Evolutionary conservation across 1,284 basidiomycete species (phyloP), one percentile per base, ranked within the genome.

Genomic region (Ustilago sp.): DNA sequence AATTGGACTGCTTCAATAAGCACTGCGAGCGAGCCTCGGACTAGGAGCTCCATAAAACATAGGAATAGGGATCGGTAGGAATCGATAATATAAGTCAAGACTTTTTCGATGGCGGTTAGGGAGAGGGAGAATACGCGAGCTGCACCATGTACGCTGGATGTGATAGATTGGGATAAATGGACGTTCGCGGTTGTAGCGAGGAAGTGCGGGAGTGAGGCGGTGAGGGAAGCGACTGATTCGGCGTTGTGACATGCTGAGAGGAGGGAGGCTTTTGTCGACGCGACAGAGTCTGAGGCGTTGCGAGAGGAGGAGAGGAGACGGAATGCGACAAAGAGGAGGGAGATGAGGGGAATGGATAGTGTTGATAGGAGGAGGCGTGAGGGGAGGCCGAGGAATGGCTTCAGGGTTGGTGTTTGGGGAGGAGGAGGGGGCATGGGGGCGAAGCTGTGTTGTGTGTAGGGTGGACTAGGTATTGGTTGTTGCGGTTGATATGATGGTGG

Each of bases 21-120:
- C 57, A 98, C 87, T 32, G 91, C 89, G 41, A 99, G 88, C 2
- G 90, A 91, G 15, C 94, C 94, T 28, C 91, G 90, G 2, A 99
- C 91, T 13, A 94, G 90, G 53, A 98, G 89, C 87, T 98, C 94
- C 75, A 98, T 88, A 75, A 96, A 94, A 87, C 95, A 98, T 57
- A 98, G 89, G 79, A 97, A 91, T 1, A 95, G 92, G 4, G 93
- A 94, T 43, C 94, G 91, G 86, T 98, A 99, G 60, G 92, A 90
- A 87, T 95, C 92, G 80, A 98, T 90, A 68, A 97, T 90, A 87
- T 98, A 98, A 79, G 61, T 45, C 2, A 84, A 59, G 3, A 79
- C 41, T 32, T 75, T 68, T 54, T 83, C 77, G 28, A 78, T 70
- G 2, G 74, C 74, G 0, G 51, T 57, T 32, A 80, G 67, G 36